Evolutionary conservation across 176 grass and related monocot genomes (phyloP).

Genomic region (Guadua angustifolia): DNA sequence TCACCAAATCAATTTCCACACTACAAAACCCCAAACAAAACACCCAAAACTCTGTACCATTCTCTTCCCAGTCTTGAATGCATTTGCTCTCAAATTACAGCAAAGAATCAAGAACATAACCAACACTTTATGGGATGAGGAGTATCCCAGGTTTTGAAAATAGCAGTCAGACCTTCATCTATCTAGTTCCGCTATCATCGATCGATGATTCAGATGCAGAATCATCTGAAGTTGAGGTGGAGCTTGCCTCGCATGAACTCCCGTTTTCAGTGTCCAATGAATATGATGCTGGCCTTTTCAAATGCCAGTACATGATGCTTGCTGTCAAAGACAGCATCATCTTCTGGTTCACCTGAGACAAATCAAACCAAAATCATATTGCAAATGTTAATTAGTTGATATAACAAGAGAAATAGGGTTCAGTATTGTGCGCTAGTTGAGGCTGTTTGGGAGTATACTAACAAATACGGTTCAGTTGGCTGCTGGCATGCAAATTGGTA

Average conservation of each 20-base stretch:
- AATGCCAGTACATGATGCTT: slow-evolving; percentile 97
- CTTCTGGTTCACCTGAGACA: slow-evolving; percentile 90
- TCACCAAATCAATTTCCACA: slow-evolving; percentile 39
- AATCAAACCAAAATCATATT: slow-evolving; percentile 21
- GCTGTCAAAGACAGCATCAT: slow-evolving; percentile 94
- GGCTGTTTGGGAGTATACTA: background rate
- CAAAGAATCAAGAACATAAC: slow-evolving; percentile 56
- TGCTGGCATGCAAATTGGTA: background rate
- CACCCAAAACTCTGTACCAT: slow-evolving; percentile 15
- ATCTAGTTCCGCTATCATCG: slow-evolving; percentile 68
- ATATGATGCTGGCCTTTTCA: slow-evolving; percentile 76
- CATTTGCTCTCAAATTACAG: slow-evolving; percentile 47
- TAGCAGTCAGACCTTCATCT: slow-evolving; percentile 47
- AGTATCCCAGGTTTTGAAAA: slow-evolving; percentile 12
- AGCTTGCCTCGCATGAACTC: slow-evolving; percentile 71
- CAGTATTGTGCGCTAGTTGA: background rate
- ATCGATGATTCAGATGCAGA: slow-evolving; percentile 86
- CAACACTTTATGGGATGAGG: background rate
- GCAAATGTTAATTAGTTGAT: slow-evolving; percentile 20
- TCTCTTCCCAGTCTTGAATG: slow-evolving; percentile 32
- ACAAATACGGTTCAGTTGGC: background rate
- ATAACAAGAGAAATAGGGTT: background rate
- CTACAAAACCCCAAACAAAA: slow-evolving; percentile 47
- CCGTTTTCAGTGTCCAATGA: slow-evolving; percentile 65
- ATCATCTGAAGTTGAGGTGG: slow-evolving; percentile 76